Evolutionary conservation across 768 basidiomycete species (phyloP).

Genomic region (Xanthoconium purpureum): DNA sequence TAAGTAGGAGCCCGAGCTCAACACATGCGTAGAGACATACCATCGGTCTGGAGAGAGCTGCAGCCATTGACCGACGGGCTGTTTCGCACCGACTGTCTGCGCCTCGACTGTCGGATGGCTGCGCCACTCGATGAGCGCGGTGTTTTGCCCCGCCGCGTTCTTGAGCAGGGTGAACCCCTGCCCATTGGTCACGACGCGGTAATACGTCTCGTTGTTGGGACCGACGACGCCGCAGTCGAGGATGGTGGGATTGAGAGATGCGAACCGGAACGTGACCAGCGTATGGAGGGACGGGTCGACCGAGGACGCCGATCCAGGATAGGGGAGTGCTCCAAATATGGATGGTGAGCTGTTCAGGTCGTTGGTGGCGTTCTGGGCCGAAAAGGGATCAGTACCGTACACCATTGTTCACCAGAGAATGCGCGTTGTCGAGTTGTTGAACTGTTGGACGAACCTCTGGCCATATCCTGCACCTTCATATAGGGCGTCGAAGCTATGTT

Average conservation of each 20-base stretch:
- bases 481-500: slow-evolving; percentile 20
- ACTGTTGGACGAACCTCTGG: not conserved
- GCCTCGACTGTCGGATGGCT: slow-evolving; percentile 50
- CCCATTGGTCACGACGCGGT: slow-evolving; percentile 51
- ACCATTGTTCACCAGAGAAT: slow-evolving; percentile 5
- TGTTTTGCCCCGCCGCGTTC: slow-evolving; percentile 42
- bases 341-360: slow-evolving; percentile 38
- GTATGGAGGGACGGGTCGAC: slow-evolving; percentile 29
- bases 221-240: slow-evolving; percentile 56
- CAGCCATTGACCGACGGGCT: slow-evolving; percentile 53
- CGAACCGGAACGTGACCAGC: slow-evolving; percentile 47
- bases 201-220: slow-evolving; percentile 45
- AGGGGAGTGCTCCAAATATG: slow-evolving; percentile 63
- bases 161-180: slow-evolving; percentile 55
- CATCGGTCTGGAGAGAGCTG: slow-evolving; percentile 45
- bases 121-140: slow-evolving; percentile 59
- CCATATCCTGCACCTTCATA: slow-evolving; percentile 5
- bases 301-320: slow-evolving; percentile 34
- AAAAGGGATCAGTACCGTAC: slow-evolving; percentile 30
- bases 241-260: slow-evolving; percentile 47
- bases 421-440: not conserved
- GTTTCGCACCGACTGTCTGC: slow-evolving; percentile 47
- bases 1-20: not conserved
- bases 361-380: slow-evolving; percentile 25
- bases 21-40: slow-evolving; percentile 26